phyloP scores from a whole-genome alignment of 2,329 filamentous ascomycete species.

The Clonostachys byssicola region DNA sequence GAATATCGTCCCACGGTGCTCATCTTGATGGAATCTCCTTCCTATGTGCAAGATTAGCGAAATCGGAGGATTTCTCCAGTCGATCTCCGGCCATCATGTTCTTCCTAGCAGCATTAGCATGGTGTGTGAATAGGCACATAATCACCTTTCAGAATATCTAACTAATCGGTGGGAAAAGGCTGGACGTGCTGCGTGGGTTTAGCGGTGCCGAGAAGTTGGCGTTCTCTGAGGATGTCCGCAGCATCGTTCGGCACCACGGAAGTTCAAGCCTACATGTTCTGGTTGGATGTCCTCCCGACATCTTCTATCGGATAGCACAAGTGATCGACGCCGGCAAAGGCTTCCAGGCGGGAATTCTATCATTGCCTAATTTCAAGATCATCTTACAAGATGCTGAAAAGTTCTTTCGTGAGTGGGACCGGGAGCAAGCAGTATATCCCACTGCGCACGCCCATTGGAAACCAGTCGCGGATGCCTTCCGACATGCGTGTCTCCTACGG shows the following conservation, averaged over 20 bases:
- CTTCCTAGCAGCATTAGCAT: slow-evolving; percentile 14
- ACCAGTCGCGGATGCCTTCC: slow-evolving; percentile 17
- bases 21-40: slow-evolving; percentile 18
- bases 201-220: slow-evolving; percentile 21
- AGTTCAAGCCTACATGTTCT: slow-evolving; percentile 14
- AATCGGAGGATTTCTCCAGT: slow-evolving; percentile 2
- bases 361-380: slow-evolving; percentile 4
- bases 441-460: slow-evolving; percentile 17
- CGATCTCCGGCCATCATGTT: slow-evolving; percentile 12
- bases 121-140: slow-evolving; percentile 6
- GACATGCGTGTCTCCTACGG: slow-evolving; percentile 19
- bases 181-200: slow-evolving; percentile 19
- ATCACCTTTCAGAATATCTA: too few relatives aligned
- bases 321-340: slow-evolving; percentile 13
- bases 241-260: slow-evolving; percentile 12
- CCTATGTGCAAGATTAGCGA: slow-evolving; percentile 14
- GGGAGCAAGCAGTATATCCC: slow-evolving; percentile 14
- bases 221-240: slow-evolving; percentile 13
- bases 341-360: slow-evolving; percentile 3
- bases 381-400: slow-evolving; percentile 10
- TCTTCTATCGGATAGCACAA: slow-evolving; percentile 15
- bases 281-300: slow-evolving; percentile 15
- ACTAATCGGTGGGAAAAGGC: slow-evolving; percentile 5
- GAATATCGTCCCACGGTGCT: slow-evolving; percentile 15
- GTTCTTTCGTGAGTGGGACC: slow-evolving; percentile 16